These are phyloP conservation scores for Boletus tomentosulus DNA, from an alignment of 768 basidiomycete species.

Conservation along the genomic window DNA sequence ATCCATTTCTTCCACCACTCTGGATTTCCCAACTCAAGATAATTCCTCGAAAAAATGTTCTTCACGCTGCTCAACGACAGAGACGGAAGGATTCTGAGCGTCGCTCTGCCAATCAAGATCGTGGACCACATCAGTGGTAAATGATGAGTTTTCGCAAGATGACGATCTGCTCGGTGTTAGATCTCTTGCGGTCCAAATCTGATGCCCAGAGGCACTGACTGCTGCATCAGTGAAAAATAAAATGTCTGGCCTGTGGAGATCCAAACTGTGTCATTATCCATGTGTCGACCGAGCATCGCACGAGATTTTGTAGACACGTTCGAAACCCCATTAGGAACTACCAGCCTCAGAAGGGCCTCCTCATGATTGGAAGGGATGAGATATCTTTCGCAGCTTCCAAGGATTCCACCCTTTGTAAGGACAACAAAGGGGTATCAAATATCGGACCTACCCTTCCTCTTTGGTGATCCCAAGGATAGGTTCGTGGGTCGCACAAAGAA, in stretches of 20 bases:
- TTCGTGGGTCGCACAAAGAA: background rate
- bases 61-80: background rate
- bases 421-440: background rate
- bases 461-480: background rate
- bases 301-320: background rate
- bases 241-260: background rate
- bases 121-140: slow-evolving; percentile 1
- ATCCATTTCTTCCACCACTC: background rate
- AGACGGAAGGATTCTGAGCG: background rate
- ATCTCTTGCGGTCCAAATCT: background rate
- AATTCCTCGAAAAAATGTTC: background rate
- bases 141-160: background rate
- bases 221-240: background rate
- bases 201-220: slow-evolving; percentile 1
- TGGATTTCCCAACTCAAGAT: background rate
- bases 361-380: slow-evolving; percentile 2
- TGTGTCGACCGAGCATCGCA: slow-evolving; percentile 1
- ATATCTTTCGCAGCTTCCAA: background rate
- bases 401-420: background rate
- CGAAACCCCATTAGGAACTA: background rate
- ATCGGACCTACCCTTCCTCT: background rate
- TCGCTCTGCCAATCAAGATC: background rate
- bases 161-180: background rate
- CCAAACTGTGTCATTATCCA: background rate
- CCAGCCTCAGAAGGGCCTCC: background rate